phyloP scores from a whole-genome alignment of 1,139 yeast species.

The Candida tropicalis region DNA sequence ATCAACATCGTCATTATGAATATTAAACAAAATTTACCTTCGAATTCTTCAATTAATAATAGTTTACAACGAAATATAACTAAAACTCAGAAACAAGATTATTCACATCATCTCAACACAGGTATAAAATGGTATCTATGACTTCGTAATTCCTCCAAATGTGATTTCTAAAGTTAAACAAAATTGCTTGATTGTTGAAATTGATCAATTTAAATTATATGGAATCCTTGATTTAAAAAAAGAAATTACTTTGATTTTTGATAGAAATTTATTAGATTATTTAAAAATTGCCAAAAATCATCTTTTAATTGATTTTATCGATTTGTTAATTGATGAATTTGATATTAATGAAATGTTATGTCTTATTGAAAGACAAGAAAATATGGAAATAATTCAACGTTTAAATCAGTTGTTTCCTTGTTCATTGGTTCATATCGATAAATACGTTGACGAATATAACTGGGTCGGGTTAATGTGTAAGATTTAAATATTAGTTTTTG shows the following conservation, averaged over 20 bases:
- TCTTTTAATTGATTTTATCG: constrained; percentile 10
- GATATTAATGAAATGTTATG: constrained; percentile 10
- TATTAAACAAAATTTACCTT: constrained; percentile 12
- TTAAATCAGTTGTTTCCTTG: constrained; percentile 9
- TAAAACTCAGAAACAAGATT: constrained; percentile 1
- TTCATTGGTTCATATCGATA: constrained; percentile 7
- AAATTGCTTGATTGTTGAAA: constrained; percentile 13
- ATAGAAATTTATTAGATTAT: constrained; percentile 4
- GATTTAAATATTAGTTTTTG: constrained; percentile 10
- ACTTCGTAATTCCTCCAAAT: constrained; percentile 19
- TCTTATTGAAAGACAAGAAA: constrained; percentile 9
- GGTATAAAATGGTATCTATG: constrained; percentile 22
- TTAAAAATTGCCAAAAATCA: constrained; percentile 3
- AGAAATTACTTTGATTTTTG: constrained; percentile 9
- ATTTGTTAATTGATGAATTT: constrained; percentile 15
- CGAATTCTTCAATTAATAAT: constrained; percentile 5
- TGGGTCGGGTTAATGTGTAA: constrained; percentile 15
- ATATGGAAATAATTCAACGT: constrained; percentile 6
- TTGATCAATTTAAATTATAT: constrained; percentile 8
- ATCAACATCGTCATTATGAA: constrained; percentile 7
- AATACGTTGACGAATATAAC: constrained; percentile 13
- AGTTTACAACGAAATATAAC: constrained; percentile 1
- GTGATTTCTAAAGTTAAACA: constrained; percentile 2
- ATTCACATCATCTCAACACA: constrained; percentile 9
- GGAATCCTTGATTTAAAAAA: constrained; percentile 5